A percentile compares a stretch with the other conserved stretches of the same genome.
Conservation (phyloP, 2,329 filamentous ascomycete genomes). For the Pestalotiopsis sp. region DNA sequence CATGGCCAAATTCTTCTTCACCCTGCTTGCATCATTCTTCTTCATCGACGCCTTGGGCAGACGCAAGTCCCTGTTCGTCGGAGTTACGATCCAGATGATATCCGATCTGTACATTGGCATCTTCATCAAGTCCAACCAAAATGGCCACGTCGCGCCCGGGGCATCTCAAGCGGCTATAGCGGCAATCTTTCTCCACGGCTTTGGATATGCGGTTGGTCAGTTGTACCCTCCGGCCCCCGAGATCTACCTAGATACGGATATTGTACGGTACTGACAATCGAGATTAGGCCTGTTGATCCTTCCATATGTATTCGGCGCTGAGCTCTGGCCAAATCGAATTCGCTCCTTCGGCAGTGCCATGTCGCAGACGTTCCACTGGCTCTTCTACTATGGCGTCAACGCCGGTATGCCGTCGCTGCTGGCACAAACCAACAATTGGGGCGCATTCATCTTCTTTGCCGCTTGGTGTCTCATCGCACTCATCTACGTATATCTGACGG, state of each 20-base stretch:
- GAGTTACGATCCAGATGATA: constrained; percentile 22
- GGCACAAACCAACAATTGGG: constrained; percentile 38
- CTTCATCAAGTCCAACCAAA: background rate
- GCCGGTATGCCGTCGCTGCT: constrained; percentile 37
- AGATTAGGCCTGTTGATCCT: constrained; percentile 37
- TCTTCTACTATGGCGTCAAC: constrained; percentile 43
- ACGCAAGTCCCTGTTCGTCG: constrained; percentile 2
- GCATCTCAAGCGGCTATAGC: constrained; percentile 43
- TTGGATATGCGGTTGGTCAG: constrained; percentile 44
- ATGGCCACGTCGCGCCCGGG: constrained; percentile 15
- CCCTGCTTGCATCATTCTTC: background rate
- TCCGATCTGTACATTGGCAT: background rate
- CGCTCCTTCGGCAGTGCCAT: constrained; percentile 45
- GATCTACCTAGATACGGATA: background rate
- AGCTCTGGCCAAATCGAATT: constrained; percentile 48
- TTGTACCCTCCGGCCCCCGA: constrained; percentile 1
- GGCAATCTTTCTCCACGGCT: constrained; percentile 46
- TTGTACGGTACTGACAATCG: too few species aligned
- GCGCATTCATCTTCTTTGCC: constrained; percentile 45
- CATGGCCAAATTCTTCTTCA: constrained; percentile 9
- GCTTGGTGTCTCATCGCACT: constrained; percentile 39
- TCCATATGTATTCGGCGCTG: constrained; percentile 46
- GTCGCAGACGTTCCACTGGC: constrained; percentile 42
- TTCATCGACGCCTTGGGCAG: background rate
- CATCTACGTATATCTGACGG: constrained; percentile 39